Evolutionary conservation across 1,284 basidiomycete genomes (phyloP).

Genomic region (Cryptococcus sp.): DNA sequence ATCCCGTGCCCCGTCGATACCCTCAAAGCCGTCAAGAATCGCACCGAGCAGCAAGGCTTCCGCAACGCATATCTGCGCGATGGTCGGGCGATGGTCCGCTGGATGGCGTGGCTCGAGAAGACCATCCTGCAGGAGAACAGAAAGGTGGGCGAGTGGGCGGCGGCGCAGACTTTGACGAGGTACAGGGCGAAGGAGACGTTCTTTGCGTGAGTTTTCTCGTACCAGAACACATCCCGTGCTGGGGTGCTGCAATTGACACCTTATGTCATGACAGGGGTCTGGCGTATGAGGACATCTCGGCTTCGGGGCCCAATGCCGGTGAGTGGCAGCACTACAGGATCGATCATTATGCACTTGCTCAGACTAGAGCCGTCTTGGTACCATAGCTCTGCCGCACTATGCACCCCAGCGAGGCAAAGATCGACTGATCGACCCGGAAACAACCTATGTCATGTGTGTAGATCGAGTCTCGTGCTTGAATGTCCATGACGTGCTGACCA

Average conservation of each 20-base stretch:
- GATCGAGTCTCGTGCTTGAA: background rate
- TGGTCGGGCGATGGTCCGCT: constrained; percentile 81
- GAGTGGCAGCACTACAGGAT: constrained; percentile 13
- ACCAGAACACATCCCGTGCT: too few relatives aligned
- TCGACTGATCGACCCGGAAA: constrained; percentile 67
- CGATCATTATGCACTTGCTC: background rate
- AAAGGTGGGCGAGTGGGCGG: constrained; percentile 83
- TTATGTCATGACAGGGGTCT: constrained; percentile 56
- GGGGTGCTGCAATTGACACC: background rate
- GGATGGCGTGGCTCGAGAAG: constrained; percentile 87
- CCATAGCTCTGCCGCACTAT: constrained; percentile 82
- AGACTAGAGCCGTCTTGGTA: constrained; percentile 7
- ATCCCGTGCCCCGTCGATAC: constrained; percentile 59
- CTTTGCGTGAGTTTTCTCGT: constrained; percentile 57
- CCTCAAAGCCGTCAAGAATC: constrained; percentile 85
- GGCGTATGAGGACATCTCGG: constrained; percentile 92
- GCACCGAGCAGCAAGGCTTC: constrained; percentile 76
- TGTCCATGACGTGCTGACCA: constrained; percentile 1
- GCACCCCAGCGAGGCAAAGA: constrained; percentile 69
- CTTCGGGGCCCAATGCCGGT: constrained; percentile 74
- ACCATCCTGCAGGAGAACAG: constrained; percentile 70
- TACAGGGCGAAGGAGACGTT: constrained; percentile 70
- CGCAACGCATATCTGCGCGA: constrained; percentile 82
- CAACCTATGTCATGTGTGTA: constrained; percentile 83
- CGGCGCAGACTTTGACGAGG: constrained; percentile 74